Evolutionary conservation across 1,284 basidiomycete genomes (phyloP).

Genomic region (Cutaneotrichosporon sp.): DNA sequence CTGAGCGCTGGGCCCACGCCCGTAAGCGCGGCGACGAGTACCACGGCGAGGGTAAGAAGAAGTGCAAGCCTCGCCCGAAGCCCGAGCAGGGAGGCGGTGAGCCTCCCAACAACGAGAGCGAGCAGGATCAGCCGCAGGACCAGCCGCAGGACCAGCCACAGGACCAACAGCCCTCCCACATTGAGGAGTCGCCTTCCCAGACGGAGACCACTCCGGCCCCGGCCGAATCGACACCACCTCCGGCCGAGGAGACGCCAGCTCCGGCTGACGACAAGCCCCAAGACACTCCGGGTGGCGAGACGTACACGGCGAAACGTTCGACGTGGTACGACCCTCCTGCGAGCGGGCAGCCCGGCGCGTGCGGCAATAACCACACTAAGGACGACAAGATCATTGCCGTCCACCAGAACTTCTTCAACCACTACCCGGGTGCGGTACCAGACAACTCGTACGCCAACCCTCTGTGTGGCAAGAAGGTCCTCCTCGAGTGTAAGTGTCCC

Average conservation of each 20-base stretch:
- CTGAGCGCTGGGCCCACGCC: not conserved
- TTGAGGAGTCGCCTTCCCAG: not conserved
- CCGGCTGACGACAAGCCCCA: constrained; percentile 5
- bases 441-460: constrained; percentile 58
- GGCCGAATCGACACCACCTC: constrained; percentile 14
- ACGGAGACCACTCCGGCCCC: constrained; percentile 17
- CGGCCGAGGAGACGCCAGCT: constrained; percentile 1
- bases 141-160: not conserved
- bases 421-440: constrained; percentile 51
- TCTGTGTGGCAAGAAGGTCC: constrained; percentile 55
- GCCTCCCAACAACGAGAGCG: not conserved
- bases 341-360: constrained; percentile 29
- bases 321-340: constrained; percentile 47
- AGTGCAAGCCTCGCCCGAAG: not conserved
- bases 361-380: constrained; percentile 35
- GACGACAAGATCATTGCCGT: constrained; percentile 52
- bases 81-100: not conserved
- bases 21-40: not conserved
- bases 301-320: constrained; percentile 45
- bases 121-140: not conserved
- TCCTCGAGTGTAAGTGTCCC: constrained; percentile 37
- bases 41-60: not conserved
- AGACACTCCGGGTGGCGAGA: constrained; percentile 32
- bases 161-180: not conserved
- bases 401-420: constrained; percentile 52